These are phyloP conservation scores for Tephrocybe sp. DNA, from an alignment of 768 basidiomycete species.

Conservation along the genomic window DNA sequence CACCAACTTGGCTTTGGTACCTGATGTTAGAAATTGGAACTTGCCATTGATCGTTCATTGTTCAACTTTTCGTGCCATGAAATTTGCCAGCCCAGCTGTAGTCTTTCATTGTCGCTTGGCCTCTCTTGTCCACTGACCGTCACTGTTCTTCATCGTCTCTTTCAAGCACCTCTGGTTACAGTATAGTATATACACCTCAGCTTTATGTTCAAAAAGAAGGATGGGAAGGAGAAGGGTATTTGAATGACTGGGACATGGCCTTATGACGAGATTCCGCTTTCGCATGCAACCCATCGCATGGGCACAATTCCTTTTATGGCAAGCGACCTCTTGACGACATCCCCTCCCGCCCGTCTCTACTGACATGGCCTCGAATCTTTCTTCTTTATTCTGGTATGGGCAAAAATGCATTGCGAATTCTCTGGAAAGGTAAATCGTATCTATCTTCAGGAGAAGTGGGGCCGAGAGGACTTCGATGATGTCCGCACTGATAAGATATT, in stretches of 20 bases:
- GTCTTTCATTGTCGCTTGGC: no score
- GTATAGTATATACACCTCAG: no score
- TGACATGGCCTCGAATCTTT: background rate
- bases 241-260: constrained; percentile 28
- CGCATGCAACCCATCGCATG: constrained; percentile 14
- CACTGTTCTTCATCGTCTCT: no score
- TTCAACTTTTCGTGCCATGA: no score
- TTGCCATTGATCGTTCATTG: no score
- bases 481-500: constrained; percentile 10
- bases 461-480: constrained; percentile 24
- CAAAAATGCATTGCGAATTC: background rate
- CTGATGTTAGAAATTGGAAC: no score
- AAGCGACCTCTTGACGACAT: constrained; percentile 14
- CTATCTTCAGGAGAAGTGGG: constrained; percentile 11
- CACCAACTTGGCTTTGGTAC: no score
- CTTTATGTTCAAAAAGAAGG: no score
- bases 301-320: constrained; percentile 30
- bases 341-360: background rate
- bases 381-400: background rate
- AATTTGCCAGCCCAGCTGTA: no score
- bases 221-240: constrained; percentile 17
- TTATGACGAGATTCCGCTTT: background rate
- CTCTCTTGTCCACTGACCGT: no score
- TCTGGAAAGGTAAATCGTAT: constrained; percentile 20
- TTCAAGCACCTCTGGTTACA: no score